These are phyloP conservation scores for Yamadazyma laniorum DNA, from an alignment of 805 yeast genomes.

Conservation along the genomic window DNA sequence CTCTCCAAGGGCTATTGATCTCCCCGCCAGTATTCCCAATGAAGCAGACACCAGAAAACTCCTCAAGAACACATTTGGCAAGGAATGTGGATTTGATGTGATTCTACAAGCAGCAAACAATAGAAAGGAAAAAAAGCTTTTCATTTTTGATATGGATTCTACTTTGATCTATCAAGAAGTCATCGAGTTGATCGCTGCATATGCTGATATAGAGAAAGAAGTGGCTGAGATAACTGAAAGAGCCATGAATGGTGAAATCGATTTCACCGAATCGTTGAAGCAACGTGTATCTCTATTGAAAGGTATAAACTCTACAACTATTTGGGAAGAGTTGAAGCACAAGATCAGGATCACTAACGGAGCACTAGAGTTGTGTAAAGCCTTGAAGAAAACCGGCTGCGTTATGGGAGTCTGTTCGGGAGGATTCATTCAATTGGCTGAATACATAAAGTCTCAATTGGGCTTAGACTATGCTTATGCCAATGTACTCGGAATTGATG, in stretches of 20 bases:
- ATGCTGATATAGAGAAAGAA: slow-evolving; percentile 84
- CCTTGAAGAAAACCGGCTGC: slow-evolving; percentile 59
- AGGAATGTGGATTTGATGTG: slow-evolving; percentile 26
- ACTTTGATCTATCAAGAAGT: slow-evolving; percentile 95
- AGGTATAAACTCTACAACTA: slow-evolving; percentile 69
- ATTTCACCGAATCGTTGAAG: slow-evolving; percentile 76
- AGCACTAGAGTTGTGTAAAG: slow-evolving; percentile 65
- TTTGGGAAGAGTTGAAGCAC: slow-evolving; percentile 77
- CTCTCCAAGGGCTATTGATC: slow-evolving; percentile 25
- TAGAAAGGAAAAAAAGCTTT: slow-evolving; percentile 49
- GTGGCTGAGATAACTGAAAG: slow-evolving; percentile 87
- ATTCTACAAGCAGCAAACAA: slow-evolving; percentile 25
- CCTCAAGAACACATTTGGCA: slow-evolving; percentile 9
- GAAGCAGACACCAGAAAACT: slow-evolving; percentile 4
- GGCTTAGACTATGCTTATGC: slow-evolving; percentile 88
- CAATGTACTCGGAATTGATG: slow-evolving; percentile 52
- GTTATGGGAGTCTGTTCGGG: slow-evolving; percentile 89
- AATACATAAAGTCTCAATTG: slow-evolving; percentile 62
- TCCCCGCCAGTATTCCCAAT: slow-evolving; percentile 9
- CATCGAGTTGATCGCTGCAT: slow-evolving; percentile 90
- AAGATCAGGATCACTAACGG: slow-evolving; percentile 82
- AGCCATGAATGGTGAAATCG: slow-evolving; percentile 97
- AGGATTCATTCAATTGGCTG: slow-evolving; percentile 89
- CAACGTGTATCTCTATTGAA: slow-evolving; percentile 75
- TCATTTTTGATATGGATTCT: slow-evolving; percentile 97